phyloP scores from a whole-genome alignment of 1,284 basidiomycete genomes.

The Rhodotorula sp. region DNA sequence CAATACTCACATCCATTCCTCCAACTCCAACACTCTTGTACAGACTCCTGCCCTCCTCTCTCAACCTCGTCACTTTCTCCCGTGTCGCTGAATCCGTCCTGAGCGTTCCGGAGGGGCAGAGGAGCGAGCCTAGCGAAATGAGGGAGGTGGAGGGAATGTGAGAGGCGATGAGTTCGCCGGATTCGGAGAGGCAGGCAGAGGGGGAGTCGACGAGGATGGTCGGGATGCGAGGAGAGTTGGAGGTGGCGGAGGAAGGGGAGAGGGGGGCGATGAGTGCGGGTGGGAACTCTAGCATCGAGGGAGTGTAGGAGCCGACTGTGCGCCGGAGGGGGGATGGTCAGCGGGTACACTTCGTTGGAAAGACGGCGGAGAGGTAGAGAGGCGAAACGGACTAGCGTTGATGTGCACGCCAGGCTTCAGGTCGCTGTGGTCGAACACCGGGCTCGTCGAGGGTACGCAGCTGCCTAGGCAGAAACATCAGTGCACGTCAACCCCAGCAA shows the following conservation, averaged over 20 bases:
- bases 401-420: conserved; percentile 34
- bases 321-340: background rate
- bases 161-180: conserved; percentile 41
- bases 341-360: background rate
- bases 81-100: background rate
- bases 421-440: conserved; percentile 21
- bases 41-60: conserved; percentile 14
- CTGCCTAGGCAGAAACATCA: conserved; percentile 3
- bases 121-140: conserved; percentile 30
- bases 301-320: conserved; percentile 42
- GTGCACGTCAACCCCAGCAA: too few species aligned
- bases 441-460: conserved; percentile 40
- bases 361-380: background rate
- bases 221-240: conserved; percentile 8
- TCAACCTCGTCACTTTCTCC: background rate
- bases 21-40: conserved; percentile 44
- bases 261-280: conserved; percentile 20
- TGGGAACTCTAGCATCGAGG: conserved; percentile 42
- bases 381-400: conserved; percentile 31
- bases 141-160: background rate
- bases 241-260: background rate
- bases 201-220: conserved; percentile 41
- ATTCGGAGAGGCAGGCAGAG: conserved; percentile 40
- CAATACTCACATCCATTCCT: conserved; percentile 43
- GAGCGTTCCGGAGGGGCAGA: conserved; percentile 8